Evolutionary conservation across 2,329 filamentous ascomycete species (phyloP).

Genomic region (Leptographium lundbergii): DNA sequence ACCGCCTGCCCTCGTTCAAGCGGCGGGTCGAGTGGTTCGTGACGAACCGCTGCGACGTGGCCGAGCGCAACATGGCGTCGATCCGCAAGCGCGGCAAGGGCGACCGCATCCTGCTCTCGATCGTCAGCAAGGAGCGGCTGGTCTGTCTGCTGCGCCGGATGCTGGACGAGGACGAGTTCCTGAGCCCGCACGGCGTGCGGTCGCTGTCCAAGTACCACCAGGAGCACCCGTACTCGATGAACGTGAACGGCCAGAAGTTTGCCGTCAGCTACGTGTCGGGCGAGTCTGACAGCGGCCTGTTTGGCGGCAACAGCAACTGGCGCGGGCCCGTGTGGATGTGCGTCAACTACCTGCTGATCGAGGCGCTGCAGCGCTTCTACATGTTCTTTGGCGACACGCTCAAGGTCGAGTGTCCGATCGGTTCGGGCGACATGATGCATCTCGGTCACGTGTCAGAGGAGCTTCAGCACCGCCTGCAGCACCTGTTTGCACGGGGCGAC

Average conservation of each 20-base stretch:
- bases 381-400: conserved; percentile 87
- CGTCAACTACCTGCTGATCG: conserved; percentile 88
- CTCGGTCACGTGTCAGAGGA: conserved; percentile 89
- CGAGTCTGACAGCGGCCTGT: conserved; percentile 91
- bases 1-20: conserved; percentile 85
- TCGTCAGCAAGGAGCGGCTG: conserved; percentile 87
- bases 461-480: conserved; percentile 86
- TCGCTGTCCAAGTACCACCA: conserved; percentile 88
- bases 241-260: conserved; percentile 85
- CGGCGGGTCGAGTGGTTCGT: conserved; percentile 91
- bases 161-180: conserved; percentile 88
- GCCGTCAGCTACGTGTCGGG: conserved; percentile 81
- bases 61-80: conserved; percentile 87
- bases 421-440: conserved; percentile 91
- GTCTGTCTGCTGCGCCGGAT: conserved; percentile 81
- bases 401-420: conserved; percentile 86
- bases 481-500: conserved; percentile 75
- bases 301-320: conserved; percentile 98
- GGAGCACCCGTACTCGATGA: conserved; percentile 84
- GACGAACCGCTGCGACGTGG: conserved; percentile 71
- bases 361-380: conserved; percentile 89
- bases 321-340: conserved; percentile 91
- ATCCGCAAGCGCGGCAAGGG: conserved; percentile 86
- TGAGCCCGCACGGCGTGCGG: conserved; percentile 80
- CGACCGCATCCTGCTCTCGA: conserved; percentile 71